Base-by-base conservation (phyloP, 2,329 filamentous ascomycete genomes). In the Claviceps pusilla region DNA sequence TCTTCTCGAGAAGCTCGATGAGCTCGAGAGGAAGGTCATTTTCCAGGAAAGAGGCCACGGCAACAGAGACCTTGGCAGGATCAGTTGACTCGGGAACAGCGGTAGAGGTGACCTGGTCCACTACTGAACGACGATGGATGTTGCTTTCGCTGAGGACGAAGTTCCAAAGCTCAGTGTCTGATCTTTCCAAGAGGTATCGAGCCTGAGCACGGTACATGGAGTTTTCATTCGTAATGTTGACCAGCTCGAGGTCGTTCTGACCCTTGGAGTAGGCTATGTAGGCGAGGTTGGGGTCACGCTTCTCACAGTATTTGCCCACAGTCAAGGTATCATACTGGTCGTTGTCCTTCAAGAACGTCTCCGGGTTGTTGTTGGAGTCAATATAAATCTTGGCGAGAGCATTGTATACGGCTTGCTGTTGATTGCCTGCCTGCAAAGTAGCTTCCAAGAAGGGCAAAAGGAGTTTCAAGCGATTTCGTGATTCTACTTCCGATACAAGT, bases 161-260 rank as follows among this genome's bases (percentile, higher is more conserved):
- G 52, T 79, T 77, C 94, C 94, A 98, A 50, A 98, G 82, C 68
- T 98, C 93, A 2, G 76, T 69, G 64, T 98, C 93, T 42, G 87
- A 86, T 60, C 93, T 85, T 64, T 96, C 90, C 52, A 98, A 76
- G 29, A 98, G 78, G 70, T 98, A 98, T 42, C 93, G 86, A 56
- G 90, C 91, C 71, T 98, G 93, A n/a, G 87, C 87, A 64, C 90
- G 86, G 79, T 95, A 98, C 93, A 98, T 98, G n/a, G 88, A 84
- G 73, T 98, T 98, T 72, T 98, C 94, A 63, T 97, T 98, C 65
- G 93, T 97, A 65, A 98, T 91, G 69, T 87, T 93, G 71, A 98
- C 91, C 55, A 98, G 80, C 72, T 98, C 94, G 37, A 98, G 73
- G 65, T 98, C 93, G 60, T 98, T 98, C 71, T 96, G 88, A 24